These are phyloP conservation scores for Balansia obtecta DNA, from an alignment of 2,329 filamentous ascomycete species.

Conservation along the genomic window DNA sequence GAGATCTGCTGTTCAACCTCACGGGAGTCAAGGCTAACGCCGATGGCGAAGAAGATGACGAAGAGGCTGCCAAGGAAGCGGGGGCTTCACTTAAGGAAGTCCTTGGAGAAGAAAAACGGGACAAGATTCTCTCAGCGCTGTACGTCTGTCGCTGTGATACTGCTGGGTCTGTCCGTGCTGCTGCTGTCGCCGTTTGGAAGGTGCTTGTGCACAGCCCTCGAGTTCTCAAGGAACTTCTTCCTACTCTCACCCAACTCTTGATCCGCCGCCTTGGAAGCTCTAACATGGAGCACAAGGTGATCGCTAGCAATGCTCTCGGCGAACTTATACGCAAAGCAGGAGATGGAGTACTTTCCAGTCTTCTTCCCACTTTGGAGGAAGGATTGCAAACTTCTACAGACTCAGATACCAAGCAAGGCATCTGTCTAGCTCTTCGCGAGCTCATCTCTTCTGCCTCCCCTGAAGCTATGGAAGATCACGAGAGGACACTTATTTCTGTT, in stretches of 20 bases:
- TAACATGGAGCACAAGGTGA: slow-evolving; percentile 98
- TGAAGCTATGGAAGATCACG: slow-evolving; percentile 84
- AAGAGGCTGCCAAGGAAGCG: slow-evolving; percentile 67
- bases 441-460: slow-evolving; percentile 80
- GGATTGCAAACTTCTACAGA: slow-evolving; percentile 81
- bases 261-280: slow-evolving; percentile 88
- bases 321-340: slow-evolving; percentile 96
- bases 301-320: slow-evolving; percentile 91
- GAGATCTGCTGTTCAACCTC: slow-evolving; percentile 93
- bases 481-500: slow-evolving; percentile 88
- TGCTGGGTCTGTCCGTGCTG: slow-evolving; percentile 76
- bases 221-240: slow-evolving; percentile 89
- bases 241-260: slow-evolving; percentile 86
- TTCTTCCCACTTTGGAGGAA: slow-evolving; percentile 86
- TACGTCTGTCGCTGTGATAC: slow-evolving; percentile 98
- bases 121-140: slow-evolving; percentile 92
- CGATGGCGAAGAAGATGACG: slow-evolving; percentile 56
- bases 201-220: slow-evolving; percentile 83
- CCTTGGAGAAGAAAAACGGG: slow-evolving; percentile 88
- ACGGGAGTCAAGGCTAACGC: slow-evolving; percentile 78
- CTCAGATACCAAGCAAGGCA: slow-evolving; percentile 88
- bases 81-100: slow-evolving; percentile 88
- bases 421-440: slow-evolving; percentile 90
- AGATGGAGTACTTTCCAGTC: slow-evolving; percentile 75
- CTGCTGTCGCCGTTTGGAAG: slow-evolving; percentile 92